Base-by-base conservation (phyloP, 805 yeast genomes). In the Spencermartinsiella europaea region DNA sequence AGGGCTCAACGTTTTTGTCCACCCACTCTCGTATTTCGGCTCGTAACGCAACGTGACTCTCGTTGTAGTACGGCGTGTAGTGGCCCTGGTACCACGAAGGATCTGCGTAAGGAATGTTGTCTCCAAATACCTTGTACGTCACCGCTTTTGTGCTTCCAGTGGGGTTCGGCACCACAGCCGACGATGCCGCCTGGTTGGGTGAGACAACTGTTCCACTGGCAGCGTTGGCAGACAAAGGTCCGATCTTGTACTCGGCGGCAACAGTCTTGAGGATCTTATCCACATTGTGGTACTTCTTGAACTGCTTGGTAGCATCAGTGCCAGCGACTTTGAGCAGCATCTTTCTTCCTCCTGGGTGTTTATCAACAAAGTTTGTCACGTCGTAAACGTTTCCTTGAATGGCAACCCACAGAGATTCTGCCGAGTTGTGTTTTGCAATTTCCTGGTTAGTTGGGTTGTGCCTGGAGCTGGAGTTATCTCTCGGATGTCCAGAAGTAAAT, bases 301-400 rank as follows among this genome's bases (percentile, higher is more conserved):
- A 83, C 21, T 83, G 80, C 60, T 77, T 83, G 27, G 88, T 77
- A 33, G 86, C 85, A 62, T 83, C 89, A 49, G 67, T 71, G 3
- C 93, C 95, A 16, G 93, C 96, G 57, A 86, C 86, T 51, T 83
- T 83, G 50, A 80, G 65, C 38, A 91, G 75, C 46, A 91, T 86
- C 60, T 83, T 80, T 44, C 79, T 75, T 3, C 85, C 85, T 53
- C 85, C 85, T 2, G 98, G 98, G 65, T 91, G 98, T 40, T 76
- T 79, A 15, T 77, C 73, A 45, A 84, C 71, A 65, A 90, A 89
- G 28, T 71, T 69, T 4, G 91, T 75, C 25, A 85, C 74, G 63
- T 87, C 83, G 63, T 81, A 87, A 4, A 91, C 95, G 55, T 82
- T 81, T 48, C 83, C 87, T 57, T 87, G 81, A 50, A 87, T 74